phyloP scores from a whole-genome alignment of 2,329 filamentous ascomycete genomes.

The Colletotrichum gigasporum region DNA sequence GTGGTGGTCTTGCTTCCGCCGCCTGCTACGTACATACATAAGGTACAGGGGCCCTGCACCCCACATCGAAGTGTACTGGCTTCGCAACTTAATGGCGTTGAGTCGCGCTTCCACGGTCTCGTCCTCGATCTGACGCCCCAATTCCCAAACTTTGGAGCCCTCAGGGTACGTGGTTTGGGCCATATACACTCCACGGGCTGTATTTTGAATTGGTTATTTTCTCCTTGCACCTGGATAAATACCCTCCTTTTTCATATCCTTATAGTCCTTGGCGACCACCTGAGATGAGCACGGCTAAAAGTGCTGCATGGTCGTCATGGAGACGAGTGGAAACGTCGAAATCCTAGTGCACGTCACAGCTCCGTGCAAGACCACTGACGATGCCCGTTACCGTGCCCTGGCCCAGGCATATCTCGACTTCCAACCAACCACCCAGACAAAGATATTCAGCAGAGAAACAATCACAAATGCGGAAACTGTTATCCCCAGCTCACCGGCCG shows the following conservation, averaged over 20 bases:
- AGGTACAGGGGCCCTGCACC: constrained; percentile 10
- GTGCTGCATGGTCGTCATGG: constrained; percentile 18
- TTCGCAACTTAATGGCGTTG: neutral
- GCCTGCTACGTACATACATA: neutral
- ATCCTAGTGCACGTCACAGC: constrained; percentile 66
- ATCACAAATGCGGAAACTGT: neutral
- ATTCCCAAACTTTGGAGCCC: neutral
- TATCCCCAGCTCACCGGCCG: constrained; percentile 7
- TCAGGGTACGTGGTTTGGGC: neutral
- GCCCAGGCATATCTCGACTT: constrained; percentile 63
- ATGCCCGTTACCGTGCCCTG: constrained; percentile 58
- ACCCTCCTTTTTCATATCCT: neutral
- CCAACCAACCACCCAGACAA: constrained; percentile 39
- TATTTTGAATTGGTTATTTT: neutral
- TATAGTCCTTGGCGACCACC: neutral
- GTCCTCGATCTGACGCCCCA: neutral
- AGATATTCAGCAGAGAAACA: neutral
- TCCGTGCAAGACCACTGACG: constrained; percentile 57
- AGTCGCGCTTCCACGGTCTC: neutral
- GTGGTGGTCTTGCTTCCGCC: neutral
- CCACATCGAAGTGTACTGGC: constrained; percentile 26
- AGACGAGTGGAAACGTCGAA: constrained; percentile 50
- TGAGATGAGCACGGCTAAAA: constrained; percentile 8
- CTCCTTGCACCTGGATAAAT: neutral
- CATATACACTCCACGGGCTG: no score